phyloP scores from a whole-genome alignment of 208 protist genomes.

The Crithidia bombi region DNA sequence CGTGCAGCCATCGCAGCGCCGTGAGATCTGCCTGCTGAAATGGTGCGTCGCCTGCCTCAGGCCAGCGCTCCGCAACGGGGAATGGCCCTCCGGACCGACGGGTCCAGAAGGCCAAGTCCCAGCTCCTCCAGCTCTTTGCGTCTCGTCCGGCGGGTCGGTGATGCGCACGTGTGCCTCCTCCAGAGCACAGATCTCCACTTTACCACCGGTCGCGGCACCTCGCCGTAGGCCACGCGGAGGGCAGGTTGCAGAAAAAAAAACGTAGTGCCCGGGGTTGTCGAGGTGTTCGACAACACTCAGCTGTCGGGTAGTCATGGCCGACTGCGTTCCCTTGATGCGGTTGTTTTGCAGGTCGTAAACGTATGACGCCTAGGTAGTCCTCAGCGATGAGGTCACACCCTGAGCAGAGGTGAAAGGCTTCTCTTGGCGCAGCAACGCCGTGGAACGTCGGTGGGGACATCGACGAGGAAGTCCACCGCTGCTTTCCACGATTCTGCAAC shows the following conservation, averaged over 20 bases:
- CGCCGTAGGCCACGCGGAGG: conserved; percentile 38
- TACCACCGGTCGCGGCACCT: conserved; percentile 50
- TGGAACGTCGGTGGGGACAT: conserved; percentile 74
- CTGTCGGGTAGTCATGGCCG: conserved; percentile 79
- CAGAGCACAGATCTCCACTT: conserved; percentile 54
- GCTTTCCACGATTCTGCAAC: conserved; percentile 51
- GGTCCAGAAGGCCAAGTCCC: conserved; percentile 55
- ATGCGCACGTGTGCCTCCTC: conserved; percentile 60
- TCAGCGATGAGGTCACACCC: not conserved
- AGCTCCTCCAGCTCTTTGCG: conserved; percentile 42
- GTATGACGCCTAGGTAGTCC: conserved; percentile 61
- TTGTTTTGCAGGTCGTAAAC: conserved; percentile 75
- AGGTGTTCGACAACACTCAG: conserved; percentile 72
- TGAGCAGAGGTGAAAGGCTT: not conserved
- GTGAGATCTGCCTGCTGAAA: conserved; percentile 47
- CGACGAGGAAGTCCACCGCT: conserved; percentile 83
- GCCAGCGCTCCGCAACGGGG: conserved; percentile 35
- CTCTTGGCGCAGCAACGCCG: conserved; percentile 25
- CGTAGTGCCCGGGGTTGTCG: conserved; percentile 49
- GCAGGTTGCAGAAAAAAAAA: conserved; percentile 52
- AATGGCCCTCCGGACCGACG: conserved; percentile 45
- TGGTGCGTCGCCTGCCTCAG: conserved; percentile 41
- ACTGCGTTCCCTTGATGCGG: conserved; percentile 53
- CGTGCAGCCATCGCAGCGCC: conserved; percentile 32
- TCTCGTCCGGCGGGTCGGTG: conserved; percentile 50